phyloP scores from a whole-genome alignment of 2,329 filamentous ascomycete genomes.

The Salinomyces thailandicus region DNA sequence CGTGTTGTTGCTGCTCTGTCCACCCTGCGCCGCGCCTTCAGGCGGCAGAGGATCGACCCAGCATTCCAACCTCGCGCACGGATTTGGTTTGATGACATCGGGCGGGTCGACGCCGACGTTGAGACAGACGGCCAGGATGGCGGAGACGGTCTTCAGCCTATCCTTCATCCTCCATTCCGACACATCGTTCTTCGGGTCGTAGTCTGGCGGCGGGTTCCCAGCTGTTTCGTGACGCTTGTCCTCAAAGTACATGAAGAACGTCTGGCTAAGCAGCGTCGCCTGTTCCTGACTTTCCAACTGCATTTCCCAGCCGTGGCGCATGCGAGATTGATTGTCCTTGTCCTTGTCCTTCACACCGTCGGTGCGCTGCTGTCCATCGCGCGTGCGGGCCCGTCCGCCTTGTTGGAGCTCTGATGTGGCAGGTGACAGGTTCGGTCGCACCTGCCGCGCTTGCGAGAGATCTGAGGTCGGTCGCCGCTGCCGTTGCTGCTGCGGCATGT shows the following conservation, averaged over 20 bases:
- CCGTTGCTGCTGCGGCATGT: constrained; percentile 43
- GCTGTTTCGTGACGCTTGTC: constrained; percentile 96
- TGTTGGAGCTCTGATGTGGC: too few relatives aligned
- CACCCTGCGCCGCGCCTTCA: constrained; percentile 28
- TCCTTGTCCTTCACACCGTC: constrained; percentile 7
- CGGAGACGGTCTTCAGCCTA: constrained; percentile 89
- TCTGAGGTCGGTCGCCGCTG: too few relatives aligned
- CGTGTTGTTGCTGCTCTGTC: constrained; percentile 20
- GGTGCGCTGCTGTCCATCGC: too few relatives aligned
- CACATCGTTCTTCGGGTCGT: constrained; percentile 34
- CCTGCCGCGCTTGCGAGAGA: too few relatives aligned
- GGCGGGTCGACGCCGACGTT: constrained; percentile 97
- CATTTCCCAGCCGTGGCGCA: constrained; percentile 83
- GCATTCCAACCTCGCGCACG: constrained; percentile 86
- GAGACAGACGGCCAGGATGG: constrained; percentile 83
- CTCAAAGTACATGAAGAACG: constrained; percentile 99
- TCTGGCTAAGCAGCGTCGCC: constrained; percentile 61
- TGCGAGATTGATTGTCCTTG: constrained; percentile 24
- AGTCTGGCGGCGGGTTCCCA: constrained; percentile 62
- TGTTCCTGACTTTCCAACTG: constrained; percentile 88
- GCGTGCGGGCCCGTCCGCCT: too few relatives aligned
- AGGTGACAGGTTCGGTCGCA: constrained; percentile 4
- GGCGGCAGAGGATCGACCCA: constrained; percentile 85
- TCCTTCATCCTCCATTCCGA: constrained; percentile 98
- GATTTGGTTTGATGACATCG: constrained; percentile 90